Base-by-base conservation (phyloP, 2,329 filamentous ascomycete species). In the Grosmannia serpens region DNA sequence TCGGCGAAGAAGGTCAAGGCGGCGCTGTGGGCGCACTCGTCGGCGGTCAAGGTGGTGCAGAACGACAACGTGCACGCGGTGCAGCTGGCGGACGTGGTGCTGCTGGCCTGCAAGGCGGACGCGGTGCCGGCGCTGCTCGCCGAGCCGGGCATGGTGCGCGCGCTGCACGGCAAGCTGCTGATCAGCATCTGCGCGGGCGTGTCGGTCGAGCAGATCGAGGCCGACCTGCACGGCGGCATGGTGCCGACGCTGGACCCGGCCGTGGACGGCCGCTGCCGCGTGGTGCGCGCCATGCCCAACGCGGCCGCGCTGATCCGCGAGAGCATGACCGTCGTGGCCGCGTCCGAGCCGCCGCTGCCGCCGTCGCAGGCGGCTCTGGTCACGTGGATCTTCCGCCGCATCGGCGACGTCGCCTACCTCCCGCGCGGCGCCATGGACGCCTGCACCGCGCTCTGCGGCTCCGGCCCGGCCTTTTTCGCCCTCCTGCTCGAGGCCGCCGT, bases 251-350 rank as follows among this genome's bases (percentile, higher is more conserved):
- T 76, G 61, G 72, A 74, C 64, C 70, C 74, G 20, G 72, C 73
- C 6, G 69, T 73, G 58, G 75, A 76, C 58, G 75, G 76, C 31
- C 73, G 76, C 46, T 87, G 82, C 70, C 76, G 81, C 49, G 78
- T 94, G 51, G 85, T 95, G 5, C 80, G 89, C 35, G 89, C 87
- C 58, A 90, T 95, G 82, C 89, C 89, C 65, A 95, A 95, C 74
- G 91, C 88, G 0, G 89, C 89, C 13, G 85, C 85, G 29, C 79
- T 88, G 54, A 86, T 95, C 59, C 76, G 88, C 53, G 86, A 95
- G 71, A 85, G 82, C 64, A 94, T 94, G 88, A 92, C 86, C 4
- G 84, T 94, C 57, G 86, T 95, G 64, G 84, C 83, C 53, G 83
- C 55, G n/a, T 20, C 51, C 1, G 55, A 74, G 10, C 82, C 84